Evolutionary conservation across 768 basidiomycete genomes (phyloP), one percentile per base, ranked within the genome.

Genomic region (Glaciozyma martinii): DNA sequence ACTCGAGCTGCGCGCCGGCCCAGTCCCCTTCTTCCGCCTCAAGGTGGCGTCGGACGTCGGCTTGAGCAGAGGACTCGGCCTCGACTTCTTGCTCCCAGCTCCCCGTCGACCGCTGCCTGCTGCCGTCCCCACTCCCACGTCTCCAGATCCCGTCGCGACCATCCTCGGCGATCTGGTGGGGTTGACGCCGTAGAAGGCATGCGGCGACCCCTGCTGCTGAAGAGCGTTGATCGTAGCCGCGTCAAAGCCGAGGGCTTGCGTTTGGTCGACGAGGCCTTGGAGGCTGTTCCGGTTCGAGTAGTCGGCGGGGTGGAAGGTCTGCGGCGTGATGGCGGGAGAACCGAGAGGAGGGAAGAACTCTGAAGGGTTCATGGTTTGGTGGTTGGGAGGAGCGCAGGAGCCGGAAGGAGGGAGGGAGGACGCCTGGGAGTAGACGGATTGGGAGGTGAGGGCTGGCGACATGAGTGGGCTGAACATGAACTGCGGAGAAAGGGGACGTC

Each of bases 371-470:
- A 57, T 27, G 56, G 5, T 57, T 27, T 61, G 18, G 15, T 19
- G 21, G 33, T 40, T 44, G 18, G 40, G 47, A 6, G 57, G 23
- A 18, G 43, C 52, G n/a, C 55, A 47, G 23, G 62, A 56, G 25
- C 65, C 63, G 5, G 65, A 70, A 9, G 66, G 60, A 13, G 69
- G 66, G 25, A 71, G 61, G 40, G 68, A 70, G 4, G 67, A 67
- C 3, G 64, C 68, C 5, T 66, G 70, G 18, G 66, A 66, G 43
- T 72, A 76, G 23, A 49, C 61, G 9, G 74, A 71, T 9, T 66
- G 64, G 15, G 75, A 72, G 9, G 77, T 76, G 56, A 78, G 70
- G 5, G 77, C 77, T 0, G 78, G 78, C 23, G 78, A 78, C 55
- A 78, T 71, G 30, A 78, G 72, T 1, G 78, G 78, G 13, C 73